Base-by-base conservation (phyloP, 345 rosid species). In the Eucalyptus polyanthemos region DNA sequence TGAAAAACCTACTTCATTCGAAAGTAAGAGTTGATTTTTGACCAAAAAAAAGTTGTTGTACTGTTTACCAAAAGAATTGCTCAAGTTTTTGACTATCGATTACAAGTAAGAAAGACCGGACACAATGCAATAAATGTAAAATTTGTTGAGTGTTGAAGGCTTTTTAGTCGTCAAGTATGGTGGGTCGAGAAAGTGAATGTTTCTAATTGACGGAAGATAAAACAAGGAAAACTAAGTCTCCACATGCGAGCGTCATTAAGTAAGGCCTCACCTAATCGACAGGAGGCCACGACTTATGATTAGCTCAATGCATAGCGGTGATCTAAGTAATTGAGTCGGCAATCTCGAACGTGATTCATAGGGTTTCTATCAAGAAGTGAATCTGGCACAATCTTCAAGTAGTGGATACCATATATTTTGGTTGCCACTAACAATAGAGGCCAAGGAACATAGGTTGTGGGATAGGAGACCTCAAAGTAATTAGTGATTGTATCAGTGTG, bases 301-400 rank as follows among this genome's bases (percentile, higher is more conserved):
- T 4, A 27, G 34, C 15, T 29, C 31, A 62, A 62, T 62, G 69
- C 15, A 12, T 6, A 62, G 8, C 3, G 34, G 69, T 29, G n/a
- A 62, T 62, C 31, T 62, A 27, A 27, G 34, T 13, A 62, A 13
- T 29, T 0, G 9, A 11, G 69, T 0, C 2, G 2, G 7, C 34
- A 27, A 62, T 27, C 1, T 13, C 0, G 1, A 13, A 27, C 0
- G 31, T 0, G 1, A 29, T 13, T 62, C 31, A 29, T 1, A 1
- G 4, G 31, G 69, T 2, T 14, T 0, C 9, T 12, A 1, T 27
- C 1, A 6, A 62, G 69, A 27, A 62, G 17, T 27, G 31, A 62
- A 62, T 12, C 0, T 0, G 34, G 6, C 2, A 0, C 16, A 12
- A 27, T 62, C 69, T 0, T 13, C 8, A 12, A 14, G 69, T 62